A percentile compares a stretch with the other conserved stretches of the same genome.
Conservation (phyloP, 2,329 filamentous ascomycete species). For the Ophiostoma perfectum region DNA sequence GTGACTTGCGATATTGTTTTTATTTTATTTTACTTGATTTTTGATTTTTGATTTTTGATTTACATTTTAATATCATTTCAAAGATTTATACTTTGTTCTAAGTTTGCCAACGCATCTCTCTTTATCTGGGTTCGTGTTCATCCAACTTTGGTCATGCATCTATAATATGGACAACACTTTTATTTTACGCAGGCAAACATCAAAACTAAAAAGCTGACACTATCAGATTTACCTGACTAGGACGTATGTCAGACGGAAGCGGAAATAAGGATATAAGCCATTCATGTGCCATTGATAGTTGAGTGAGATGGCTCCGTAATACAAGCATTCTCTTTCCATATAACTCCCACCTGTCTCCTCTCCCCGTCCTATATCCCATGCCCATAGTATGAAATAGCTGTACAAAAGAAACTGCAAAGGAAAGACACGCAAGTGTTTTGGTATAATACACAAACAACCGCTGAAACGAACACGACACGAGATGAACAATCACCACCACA, state of each 20-base stretch:
- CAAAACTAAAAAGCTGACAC: not conserved
- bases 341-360: not conserved
- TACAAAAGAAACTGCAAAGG: not conserved
- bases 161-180: too few relatives aligned
- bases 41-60: too few relatives aligned
- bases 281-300: not conserved
- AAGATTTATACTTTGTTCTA: too few relatives aligned
- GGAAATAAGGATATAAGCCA: constrained; percentile 2
- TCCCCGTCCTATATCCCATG: not conserved
- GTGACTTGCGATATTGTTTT: too few relatives aligned
- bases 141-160: too few relatives aligned
- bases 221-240: not conserved
- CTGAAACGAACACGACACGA: not conserved
- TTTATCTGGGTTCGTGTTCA: too few relatives aligned
- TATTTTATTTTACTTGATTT: too few relatives aligned
- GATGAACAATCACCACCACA: not conserved
- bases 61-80: too few relatives aligned
- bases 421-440: not conserved
- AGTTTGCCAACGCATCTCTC: too few relatives aligned
- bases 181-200: too few relatives aligned
- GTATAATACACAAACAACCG: constrained; percentile 1
- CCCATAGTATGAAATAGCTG: not conserved
- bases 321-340: not conserved
- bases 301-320: not conserved
- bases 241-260: not conserved